Evolutionary conservation across 2,329 filamentous ascomycete genomes (phyloP), one percentile per base, ranked within the genome.

Genomic region (Paecilomyces sp.): DNA sequence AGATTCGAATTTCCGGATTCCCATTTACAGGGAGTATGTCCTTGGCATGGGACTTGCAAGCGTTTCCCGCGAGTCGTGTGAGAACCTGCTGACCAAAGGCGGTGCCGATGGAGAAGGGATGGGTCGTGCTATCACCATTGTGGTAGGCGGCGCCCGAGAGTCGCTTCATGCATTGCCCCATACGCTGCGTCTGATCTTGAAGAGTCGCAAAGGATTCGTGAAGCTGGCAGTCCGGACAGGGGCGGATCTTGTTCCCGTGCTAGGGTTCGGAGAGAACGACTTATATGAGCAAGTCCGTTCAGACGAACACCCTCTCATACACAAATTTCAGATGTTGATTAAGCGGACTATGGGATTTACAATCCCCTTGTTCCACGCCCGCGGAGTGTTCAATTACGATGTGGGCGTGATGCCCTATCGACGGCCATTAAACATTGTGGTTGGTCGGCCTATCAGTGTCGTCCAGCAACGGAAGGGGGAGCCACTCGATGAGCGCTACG

Each of bases 311-410:
- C 92, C 93, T 1, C 79, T 85, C 61, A 85, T 97, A 58, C 89
- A 93, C 78, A 87, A 85, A 70, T 76, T 90, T 41, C 94, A 99
- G 76, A 86, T 96, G 78, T 77, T 92, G 30, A 79, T 95, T 59
- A 93, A 97, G 76, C 89, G 88, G 66, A 80, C 89, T 5, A 86
- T 95, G 80, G 95, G 95, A 57, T 99, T 97, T 69, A 97, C 94
- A 0, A 82, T 97, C 11, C 92, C 94, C 0, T 83, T 96, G 30
- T 89, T 97, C 68, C 92, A 96, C 73, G 93, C 92, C 2, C 80
- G 92, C 28, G 93, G 93, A 12, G 88, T 97, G 50, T 96, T 97
- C 78, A 99, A 99, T 75, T 97, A 99, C 72, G 94, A 99, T 73
- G 91, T 97, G 13, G 94, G 94, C 3, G 79, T 97, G 68, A 92